Percentiles rank a stretch among this genome's conserved stretches.
Evolutionary conservation across 202 grass and related monocot species (phyloP).

Genomic region (Setaria viridis): DNA sequence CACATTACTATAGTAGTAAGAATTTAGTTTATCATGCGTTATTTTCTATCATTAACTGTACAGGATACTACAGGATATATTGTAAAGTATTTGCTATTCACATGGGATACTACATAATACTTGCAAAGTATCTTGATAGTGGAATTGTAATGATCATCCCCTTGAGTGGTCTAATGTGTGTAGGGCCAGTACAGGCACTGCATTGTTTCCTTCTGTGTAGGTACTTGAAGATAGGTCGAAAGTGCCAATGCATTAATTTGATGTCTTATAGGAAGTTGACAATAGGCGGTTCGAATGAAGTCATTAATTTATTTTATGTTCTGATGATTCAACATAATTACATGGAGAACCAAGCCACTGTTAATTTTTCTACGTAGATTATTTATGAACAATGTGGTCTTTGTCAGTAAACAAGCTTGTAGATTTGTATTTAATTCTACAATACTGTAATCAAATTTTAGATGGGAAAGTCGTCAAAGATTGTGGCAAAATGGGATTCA

Average conservation of each 20-base stretch:
- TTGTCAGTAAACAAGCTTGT: too few species aligned
- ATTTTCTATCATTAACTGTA: constrained; percentile 5
- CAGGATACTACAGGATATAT: not conserved
- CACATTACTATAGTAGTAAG: not conserved
- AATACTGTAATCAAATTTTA: too few species aligned
- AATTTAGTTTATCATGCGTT: not conserved
- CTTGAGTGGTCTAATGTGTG: not conserved
- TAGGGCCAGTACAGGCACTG: not conserved
- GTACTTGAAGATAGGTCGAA: constrained; percentile 20
- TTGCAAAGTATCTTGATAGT: constrained; percentile 13
- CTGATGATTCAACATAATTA: not conserved
- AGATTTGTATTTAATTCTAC: too few species aligned
- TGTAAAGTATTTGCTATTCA: too few species aligned
- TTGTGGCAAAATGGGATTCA: too few species aligned
- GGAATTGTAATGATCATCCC: not conserved
- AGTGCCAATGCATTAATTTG: constrained; percentile 14
- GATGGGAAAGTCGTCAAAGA: too few species aligned
- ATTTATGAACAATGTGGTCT: too few species aligned
- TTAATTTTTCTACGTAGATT: too few species aligned
- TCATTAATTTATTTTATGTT: not conserved
- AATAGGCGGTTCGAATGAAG: not conserved
- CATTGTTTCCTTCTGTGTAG: constrained; percentile 4
- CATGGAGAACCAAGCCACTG: too few species aligned
- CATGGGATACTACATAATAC: too few species aligned
- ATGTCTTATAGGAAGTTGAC: constrained; percentile 23